Evolutionary conservation across 768 basidiomycete species (phyloP), one percentile per base, ranked within the genome.

Genomic region (Leccinum subgranulosum): DNA sequence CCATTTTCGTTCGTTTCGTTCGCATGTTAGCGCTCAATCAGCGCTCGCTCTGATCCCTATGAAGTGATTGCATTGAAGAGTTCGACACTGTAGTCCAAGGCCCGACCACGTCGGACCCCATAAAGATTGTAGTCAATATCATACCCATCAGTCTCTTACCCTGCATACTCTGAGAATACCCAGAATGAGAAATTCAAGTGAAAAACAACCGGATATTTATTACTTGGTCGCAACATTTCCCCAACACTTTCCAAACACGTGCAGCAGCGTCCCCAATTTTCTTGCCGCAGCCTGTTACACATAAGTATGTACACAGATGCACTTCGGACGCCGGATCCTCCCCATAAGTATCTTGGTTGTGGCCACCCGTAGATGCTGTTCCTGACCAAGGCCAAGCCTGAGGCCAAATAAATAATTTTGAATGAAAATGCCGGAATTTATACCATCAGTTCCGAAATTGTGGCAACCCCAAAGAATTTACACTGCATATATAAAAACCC

Each of bases 381-480:
- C 28, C 29, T 28, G 23, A 17, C 9, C 14, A 25, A 23, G 31
- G 12, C 14, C 3, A 43, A 21, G 5, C 31, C 6, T 33, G 12
- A 33, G 31, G 41, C 0, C 17, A n/a, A n/a, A 17, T n/a, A n/a
- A 31, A 28, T 23, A 46, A 23, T 41, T 31, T 17, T 28, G 15
- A 47, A 17, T 41, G 39, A 19, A 27, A 55, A 54, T 23, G 29
- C 49, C 49, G 49, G 21, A 31, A 50, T 27, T 23, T 47, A 23
- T 47, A 27, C 15, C 1, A 12, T 27, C 21, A 47, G 14, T 21
- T 11, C 49, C 45, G 58, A 64, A 61, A 56, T 61, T 59, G 68
- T 58, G 60, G 64, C 57, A 68, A 69, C 72, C 71, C 71, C 71
- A 72, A 72, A 74, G 70, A 74, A 69, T 72, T 72, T 70, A 46